Evolutionary conservation across 192 early-diverging fungal species (phyloP).

Genomic region (Chytriomyces hyalinus): DNA sequence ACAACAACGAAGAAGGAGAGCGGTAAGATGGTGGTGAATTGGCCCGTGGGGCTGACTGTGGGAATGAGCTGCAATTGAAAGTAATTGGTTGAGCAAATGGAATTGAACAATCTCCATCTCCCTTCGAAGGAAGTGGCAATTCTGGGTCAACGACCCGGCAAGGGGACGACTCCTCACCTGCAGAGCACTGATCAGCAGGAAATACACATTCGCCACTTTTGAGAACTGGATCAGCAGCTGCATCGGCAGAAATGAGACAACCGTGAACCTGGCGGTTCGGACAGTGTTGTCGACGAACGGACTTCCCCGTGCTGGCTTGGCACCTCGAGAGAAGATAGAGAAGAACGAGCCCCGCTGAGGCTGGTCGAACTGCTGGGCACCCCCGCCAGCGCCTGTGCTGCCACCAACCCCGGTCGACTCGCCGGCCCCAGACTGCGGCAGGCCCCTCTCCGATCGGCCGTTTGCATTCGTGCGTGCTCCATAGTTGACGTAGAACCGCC

Average conservation of each 20-base stretch:
- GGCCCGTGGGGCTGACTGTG: constrained; percentile 75
- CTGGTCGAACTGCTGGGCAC: too few relatives aligned
- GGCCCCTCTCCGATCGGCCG: too few relatives aligned
- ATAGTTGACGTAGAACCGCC: too few relatives aligned
- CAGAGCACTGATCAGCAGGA: constrained; percentile 63
- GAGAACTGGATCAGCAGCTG: constrained; percentile 68
- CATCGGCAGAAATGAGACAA: constrained; percentile 65
- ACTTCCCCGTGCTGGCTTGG: neutral
- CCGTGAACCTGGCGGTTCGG: constrained; percentile 68
- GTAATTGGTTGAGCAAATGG: too few relatives aligned
- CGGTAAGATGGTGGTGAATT: constrained; percentile 78
- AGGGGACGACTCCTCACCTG: constrained; percentile 44
- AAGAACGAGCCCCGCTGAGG: too few relatives aligned
- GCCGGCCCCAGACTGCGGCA: too few relatives aligned
- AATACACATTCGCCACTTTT: constrained; percentile 71
- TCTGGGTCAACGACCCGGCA: neutral
- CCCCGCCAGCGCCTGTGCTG: too few relatives aligned
- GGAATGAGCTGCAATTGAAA: constrained; percentile 39
- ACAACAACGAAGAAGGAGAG: constrained; percentile 74
- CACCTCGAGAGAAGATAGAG: too few relatives aligned
- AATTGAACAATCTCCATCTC: too few relatives aligned
- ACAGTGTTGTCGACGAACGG: constrained; percentile 60
- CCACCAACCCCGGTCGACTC: too few relatives aligned
- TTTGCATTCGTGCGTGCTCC: too few relatives aligned
- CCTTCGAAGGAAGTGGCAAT: too few relatives aligned